Evolutionary conservation across 352 stramenopile species (phyloP), one percentile per base, ranked within the genome.

Genomic region (Pythium inflatum): DNA sequence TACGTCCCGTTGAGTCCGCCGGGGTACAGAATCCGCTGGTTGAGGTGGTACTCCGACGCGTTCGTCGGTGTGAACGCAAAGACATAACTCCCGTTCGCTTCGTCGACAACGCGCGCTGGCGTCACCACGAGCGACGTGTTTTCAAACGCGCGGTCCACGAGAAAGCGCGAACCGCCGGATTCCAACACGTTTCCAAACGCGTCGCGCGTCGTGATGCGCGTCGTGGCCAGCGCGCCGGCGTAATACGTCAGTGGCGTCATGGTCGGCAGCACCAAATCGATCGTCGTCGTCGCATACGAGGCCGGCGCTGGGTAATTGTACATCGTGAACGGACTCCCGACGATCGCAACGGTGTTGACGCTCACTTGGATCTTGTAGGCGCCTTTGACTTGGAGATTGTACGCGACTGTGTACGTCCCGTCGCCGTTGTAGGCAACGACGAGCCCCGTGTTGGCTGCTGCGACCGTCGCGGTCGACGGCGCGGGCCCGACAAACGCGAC

Each of bases 1-100:
- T 90, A 88, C 3, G 75, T 85, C 2, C 62, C 82, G 58, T 91
- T 91, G 24, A 91, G 48, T 8, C 86, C 81, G 18, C 82, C 83
- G 22, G 66, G 58, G n/a, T 84, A 71, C 40, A 91, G 49, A 13
- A 93, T 67, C 14, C 61, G 53, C 46, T 43, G 54, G 0, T 30
- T 11, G 5, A 74, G 48, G 0, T 38, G n/a, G 41, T 62, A 61
- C 2, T 18, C 30, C n/a, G 41, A 49, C 0, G 68, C 61, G 46
- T 56, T 51, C 1, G n/a, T 50, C 11, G 68, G 68, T 16, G 61
- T 74, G 43, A 74, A 74, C 31, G 62, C 8, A 30, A 67, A 61
- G 14, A 48, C n/a, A 41, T 74, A 74, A 12, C 28, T 59, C 50
- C 53, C 60, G 41, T 77, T 77, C 2, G 77, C 74, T n/a, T 78